Evolutionary conservation across 2,329 filamentous ascomycete genomes (phyloP), one percentile per base, ranked within the genome.

Genomic region (Metarhizium robertsii): DNA sequence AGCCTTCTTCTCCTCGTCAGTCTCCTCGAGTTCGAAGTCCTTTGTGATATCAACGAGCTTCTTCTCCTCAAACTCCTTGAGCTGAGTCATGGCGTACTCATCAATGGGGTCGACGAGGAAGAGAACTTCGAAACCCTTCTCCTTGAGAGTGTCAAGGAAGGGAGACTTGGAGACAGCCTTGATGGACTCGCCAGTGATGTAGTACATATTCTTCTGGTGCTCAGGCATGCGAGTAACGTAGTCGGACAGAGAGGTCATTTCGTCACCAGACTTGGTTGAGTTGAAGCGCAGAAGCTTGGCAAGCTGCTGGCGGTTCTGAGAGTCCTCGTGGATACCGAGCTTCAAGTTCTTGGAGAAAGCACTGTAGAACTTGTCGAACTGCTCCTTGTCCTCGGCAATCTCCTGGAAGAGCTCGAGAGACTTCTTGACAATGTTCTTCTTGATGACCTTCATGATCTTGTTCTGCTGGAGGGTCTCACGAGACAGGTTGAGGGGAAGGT

Each of bases 371-470:
- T 99, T 99, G 86, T 99, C 94, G 75, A 99, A 99, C 77, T 96
- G 90, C 86, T 99, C 94, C 79, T 95, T 95, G 79, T 99, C 94
- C 84, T 99, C 94, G 58, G 94, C 87, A 62, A 99, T 99, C 83
- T 99, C 94, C 69, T 86, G 85, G 88, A 99, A 99, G 75, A 99
- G 90, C 84, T 99, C 94, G 64, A 99, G 90, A 63, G 90, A 90
- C 90, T 99, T 99, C 92, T 97, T 99, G 84, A 99, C 92, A 64
- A 99, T 96, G 87, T 99, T 99, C 91, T 99, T 99, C 87, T 95
- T 95, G 85, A 97, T 97, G 76, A 97, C 94, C 88, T 97, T 97
- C 94, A 97, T 97, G 84, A 99, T 99, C 91, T 97, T 97, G 89
- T 97, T 99, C 84, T 97, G 94, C 81, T 99, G 94, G 52, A 99